phyloP scores from a whole-genome alignment of 352 stramenopile species.

The Peronospora destructor region DNA sequence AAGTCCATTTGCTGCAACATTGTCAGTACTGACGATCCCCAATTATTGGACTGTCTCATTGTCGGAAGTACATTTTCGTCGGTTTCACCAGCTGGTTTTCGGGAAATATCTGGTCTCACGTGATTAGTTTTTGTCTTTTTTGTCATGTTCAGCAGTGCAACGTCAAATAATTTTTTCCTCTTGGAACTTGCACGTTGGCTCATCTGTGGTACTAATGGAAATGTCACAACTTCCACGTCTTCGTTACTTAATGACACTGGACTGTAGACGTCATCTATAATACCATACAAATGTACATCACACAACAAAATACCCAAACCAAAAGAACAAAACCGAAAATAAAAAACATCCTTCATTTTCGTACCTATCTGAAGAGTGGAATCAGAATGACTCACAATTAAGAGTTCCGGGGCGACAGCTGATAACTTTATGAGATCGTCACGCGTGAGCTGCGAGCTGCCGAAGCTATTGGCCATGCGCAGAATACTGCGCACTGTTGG shows the following conservation, averaged over 20 bases:
- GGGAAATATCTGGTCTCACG: too few species aligned
- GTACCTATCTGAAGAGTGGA: conserved; percentile 1
- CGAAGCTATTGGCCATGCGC: conserved; percentile 55
- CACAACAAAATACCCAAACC: too few species aligned
- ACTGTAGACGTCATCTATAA: conserved; percentile 39
- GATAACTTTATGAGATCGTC: conserved; percentile 39
- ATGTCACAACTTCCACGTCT: conserved; percentile 52
- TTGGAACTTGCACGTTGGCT: conserved; percentile 53
- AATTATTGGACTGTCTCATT: conserved; percentile 8
- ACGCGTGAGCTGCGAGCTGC: conserved; percentile 28
- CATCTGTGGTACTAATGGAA: conserved; percentile 48
- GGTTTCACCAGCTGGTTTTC: background rate
- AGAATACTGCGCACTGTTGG: conserved; percentile 50
- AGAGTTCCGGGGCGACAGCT: conserved; percentile 37
- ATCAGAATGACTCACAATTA: conserved; percentile 28
- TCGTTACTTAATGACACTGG: conserved; percentile 18
- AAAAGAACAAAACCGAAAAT: background rate
- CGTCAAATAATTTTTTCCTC: conserved; percentile 48
- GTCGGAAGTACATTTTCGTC: conserved; percentile 5
- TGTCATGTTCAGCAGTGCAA: conserved; percentile 23
- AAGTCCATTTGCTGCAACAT: conserved; percentile 47
- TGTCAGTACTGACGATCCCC: conserved; percentile 34
- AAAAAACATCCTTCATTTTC: background rate
- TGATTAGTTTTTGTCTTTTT: conserved; percentile 1
- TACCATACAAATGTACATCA: background rate